Percentiles rank a stretch among this genome's conserved stretches.
Conservation (phyloP, 1,139 yeast genomes). For the Diutina scorzettiae region DNA sequence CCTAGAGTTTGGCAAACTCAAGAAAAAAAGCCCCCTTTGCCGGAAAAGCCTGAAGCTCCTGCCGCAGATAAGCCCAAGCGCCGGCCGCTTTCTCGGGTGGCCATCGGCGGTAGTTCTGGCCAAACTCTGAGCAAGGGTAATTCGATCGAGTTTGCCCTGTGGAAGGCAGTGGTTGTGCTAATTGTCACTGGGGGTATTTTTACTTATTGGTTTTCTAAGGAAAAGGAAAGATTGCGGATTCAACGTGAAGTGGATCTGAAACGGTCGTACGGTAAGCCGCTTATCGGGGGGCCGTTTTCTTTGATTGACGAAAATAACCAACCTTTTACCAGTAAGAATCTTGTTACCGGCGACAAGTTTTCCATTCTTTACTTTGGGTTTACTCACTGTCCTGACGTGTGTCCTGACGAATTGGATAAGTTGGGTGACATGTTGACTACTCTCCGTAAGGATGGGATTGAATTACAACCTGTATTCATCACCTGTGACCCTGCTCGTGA, state of each 20-base stretch:
- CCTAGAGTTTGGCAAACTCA: background rate
- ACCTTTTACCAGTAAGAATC: constrained; percentile 61
- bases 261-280: constrained; percentile 82
- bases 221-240: constrained; percentile 60
- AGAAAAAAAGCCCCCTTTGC: no score
- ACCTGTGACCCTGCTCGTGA: constrained; percentile 97
- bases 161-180: constrained; percentile 71
- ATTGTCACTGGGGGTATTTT: constrained; percentile 57
- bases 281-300: constrained; percentile 83
- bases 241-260: constrained; percentile 76
- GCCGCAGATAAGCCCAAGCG: constrained; percentile 11
- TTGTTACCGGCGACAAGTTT: constrained; percentile 50
- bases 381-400: constrained; percentile 94
- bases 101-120: constrained; percentile 27
- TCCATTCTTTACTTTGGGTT: constrained; percentile 85
- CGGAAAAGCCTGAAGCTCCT: background rate
- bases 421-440: constrained; percentile 66
- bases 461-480: constrained; percentile 75
- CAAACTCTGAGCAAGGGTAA: constrained; percentile 23
- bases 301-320: constrained; percentile 61
- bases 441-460: constrained; percentile 45
- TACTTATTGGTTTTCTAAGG: constrained; percentile 56
- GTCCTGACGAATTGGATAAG: constrained; percentile 95
- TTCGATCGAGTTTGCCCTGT: constrained; percentile 63
- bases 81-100: constrained; percentile 38